phyloP scores from a whole-genome alignment of 805 yeast species.

The Kazachstania martiniae region DNA sequence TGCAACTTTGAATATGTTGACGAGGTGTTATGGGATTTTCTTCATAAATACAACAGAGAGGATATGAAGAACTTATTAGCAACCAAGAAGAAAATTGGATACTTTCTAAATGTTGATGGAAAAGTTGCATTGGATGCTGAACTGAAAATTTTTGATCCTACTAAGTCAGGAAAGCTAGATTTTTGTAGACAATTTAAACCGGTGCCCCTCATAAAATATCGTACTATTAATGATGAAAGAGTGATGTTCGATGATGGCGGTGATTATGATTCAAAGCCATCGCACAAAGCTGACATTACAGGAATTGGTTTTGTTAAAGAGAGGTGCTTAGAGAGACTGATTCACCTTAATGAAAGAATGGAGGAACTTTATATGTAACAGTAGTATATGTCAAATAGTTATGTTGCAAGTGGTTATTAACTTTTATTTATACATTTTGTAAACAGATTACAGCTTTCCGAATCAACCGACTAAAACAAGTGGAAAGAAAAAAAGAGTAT shows the following conservation, averaged over 20 bases:
- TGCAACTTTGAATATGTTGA: neutral
- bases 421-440: too few species aligned
- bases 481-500: too few species aligned
- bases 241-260: neutral
- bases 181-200: neutral
- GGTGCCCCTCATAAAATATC: neutral
- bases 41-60: neutral
- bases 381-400: too few species aligned
- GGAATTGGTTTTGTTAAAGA: constrained; percentile 1
- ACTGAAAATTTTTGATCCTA: neutral
- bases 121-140: neutral
- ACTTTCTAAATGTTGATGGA: neutral
- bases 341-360: constrained; percentile 1
- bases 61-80: neutral
- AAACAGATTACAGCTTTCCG: too few species aligned
- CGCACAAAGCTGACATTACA: neutral
- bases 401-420: too few species aligned
- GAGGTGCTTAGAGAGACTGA: neutral
- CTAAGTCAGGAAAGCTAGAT: neutral
- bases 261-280: neutral
- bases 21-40: neutral
- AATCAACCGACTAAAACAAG: too few species aligned
- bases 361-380: constrained; percentile 1
- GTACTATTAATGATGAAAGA: neutral
- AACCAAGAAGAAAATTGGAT: neutral